Evolutionary conservation across 768 basidiomycete genomes (phyloP).

Genomic region (Strobilomyces dryophilus): DNA sequence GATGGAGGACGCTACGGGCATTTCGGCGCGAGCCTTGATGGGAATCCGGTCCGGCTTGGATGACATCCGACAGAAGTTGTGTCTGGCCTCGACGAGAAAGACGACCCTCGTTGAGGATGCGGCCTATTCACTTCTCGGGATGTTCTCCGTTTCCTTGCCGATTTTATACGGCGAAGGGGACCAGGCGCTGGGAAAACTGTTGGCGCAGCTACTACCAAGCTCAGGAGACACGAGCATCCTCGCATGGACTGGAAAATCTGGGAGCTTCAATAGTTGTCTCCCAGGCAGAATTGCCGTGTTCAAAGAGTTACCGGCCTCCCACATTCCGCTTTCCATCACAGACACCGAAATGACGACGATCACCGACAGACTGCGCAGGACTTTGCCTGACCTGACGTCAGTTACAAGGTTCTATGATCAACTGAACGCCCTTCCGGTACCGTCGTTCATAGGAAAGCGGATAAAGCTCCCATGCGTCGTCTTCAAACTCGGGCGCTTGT

Average conservation of each 20-base stretch:
- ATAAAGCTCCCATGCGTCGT: not conserved
- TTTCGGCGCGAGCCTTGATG: not conserved
- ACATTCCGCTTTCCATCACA: not conserved
- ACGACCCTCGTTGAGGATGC: slow-evolving; percentile 9
- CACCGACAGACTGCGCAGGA: not conserved
- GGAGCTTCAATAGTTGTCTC: no score
- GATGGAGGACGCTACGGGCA: slow-evolving; percentile 5
- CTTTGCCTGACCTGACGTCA: not conserved
- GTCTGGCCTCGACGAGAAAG: slow-evolving; percentile 7
- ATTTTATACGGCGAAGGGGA: slow-evolving; percentile 11
- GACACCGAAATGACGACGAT: not conserved
- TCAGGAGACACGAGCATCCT: no score
- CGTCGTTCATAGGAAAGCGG: not conserved
- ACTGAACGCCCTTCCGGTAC: not conserved
- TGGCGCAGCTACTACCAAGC: not conserved
- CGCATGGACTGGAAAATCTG: no score
- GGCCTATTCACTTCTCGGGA: slow-evolving; percentile 9
- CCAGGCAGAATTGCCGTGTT: not conserved
- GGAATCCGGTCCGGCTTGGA: not conserved
- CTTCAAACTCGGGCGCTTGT: not conserved
- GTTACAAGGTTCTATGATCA: not conserved
- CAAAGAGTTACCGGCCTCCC: not conserved
- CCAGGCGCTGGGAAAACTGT: no score
- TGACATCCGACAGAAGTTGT: slow-evolving; percentile 1
- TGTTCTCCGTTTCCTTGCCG: slow-evolving; percentile 2